These are phyloP conservation scores for Halophytophthora batemanensis DNA, from an alignment of 352 stramenopile species.

Conservation along the genomic window DNA sequence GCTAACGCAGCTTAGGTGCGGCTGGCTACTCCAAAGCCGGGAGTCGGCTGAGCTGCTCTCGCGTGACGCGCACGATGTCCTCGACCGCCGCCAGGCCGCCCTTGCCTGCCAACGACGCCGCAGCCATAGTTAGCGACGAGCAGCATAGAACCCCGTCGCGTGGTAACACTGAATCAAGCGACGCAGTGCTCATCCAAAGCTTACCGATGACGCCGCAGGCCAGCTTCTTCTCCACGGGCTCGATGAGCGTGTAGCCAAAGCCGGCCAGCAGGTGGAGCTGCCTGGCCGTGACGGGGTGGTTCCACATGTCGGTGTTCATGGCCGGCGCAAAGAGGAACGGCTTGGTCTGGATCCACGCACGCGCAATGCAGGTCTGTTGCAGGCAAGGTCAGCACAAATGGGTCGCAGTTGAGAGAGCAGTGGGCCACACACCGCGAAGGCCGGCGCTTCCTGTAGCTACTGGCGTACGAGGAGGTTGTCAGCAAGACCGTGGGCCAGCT, in stretches of 20 bases:
- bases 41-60: conserved; percentile 21
- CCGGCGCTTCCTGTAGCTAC: background rate
- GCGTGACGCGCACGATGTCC: conserved; percentile 40
- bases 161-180: conserved; percentile 20
- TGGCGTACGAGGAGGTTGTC: conserved; percentile 91
- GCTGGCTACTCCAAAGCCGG: conserved; percentile 12
- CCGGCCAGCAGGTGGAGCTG: conserved; percentile 64
- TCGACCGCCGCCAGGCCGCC: conserved; percentile 69
- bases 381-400: conserved; percentile 1
- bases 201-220: conserved; percentile 93
- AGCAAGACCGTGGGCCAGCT: conserved; percentile 91
- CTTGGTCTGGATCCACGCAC: conserved; percentile 93
- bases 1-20: background rate
- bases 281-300: conserved; percentile 89
- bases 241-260: conserved; percentile 78
- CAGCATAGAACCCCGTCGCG: conserved; percentile 4
- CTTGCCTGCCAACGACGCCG: conserved; percentile 31
- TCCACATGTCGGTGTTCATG: conserved; percentile 99
- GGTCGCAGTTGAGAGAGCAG: background rate
- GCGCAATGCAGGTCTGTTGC: conserved; percentile 82
- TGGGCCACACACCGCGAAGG: background rate
- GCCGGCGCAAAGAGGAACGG: conserved; percentile 92
- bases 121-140: conserved; percentile 6
- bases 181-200: conserved; percentile 5
- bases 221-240: conserved; percentile 90